Evolutionary conservation across 371 early-diverging fungal species (phyloP).

Genomic region (Syncephalis plumigaleata): DNA sequence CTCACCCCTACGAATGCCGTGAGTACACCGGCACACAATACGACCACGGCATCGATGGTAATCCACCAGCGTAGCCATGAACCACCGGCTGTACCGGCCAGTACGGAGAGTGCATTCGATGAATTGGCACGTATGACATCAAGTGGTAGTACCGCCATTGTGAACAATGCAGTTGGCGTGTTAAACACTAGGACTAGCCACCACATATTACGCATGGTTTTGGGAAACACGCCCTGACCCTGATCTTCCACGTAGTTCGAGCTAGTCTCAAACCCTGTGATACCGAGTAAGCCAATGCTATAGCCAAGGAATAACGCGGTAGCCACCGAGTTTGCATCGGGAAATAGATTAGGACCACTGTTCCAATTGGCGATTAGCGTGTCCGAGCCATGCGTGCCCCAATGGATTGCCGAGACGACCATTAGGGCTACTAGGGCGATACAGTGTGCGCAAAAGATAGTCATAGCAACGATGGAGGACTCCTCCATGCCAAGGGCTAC

Average conservation of each 20-base stretch:
- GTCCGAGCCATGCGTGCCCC: constrained; percentile 17
- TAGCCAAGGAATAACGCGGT: constrained; percentile 23
- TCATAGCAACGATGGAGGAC: constrained; percentile 20
- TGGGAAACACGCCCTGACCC: constrained; percentile 28
- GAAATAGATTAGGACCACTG: neutral
- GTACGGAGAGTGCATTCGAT: constrained; percentile 19
- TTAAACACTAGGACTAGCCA: constrained; percentile 20
- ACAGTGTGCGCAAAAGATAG: constrained; percentile 19
- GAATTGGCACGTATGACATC: constrained; percentile 15
- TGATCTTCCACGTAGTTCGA: constrained; percentile 33
- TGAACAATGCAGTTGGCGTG: constrained; percentile 22
- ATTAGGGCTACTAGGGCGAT: constrained; percentile 22
- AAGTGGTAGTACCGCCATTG: constrained; percentile 22
- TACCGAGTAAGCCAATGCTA: constrained; percentile 33
- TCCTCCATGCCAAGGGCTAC: constrained; percentile 20
- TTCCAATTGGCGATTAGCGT: constrained; percentile 23
- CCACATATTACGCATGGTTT: constrained; percentile 36
- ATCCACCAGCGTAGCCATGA: constrained; percentile 23
- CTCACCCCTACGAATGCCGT: constrained; percentile 33
- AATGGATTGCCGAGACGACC: constrained; percentile 16
- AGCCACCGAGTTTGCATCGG: constrained; percentile 12
- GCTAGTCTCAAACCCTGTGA: constrained; percentile 30
- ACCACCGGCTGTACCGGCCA: constrained; percentile 21
- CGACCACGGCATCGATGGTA: constrained; percentile 33
- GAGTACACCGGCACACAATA: constrained; percentile 35